These are phyloP conservation scores for Brasenia schreberi DNA, from an alignment of 164 flowering plant species.

Conservation along the genomic window DNA sequence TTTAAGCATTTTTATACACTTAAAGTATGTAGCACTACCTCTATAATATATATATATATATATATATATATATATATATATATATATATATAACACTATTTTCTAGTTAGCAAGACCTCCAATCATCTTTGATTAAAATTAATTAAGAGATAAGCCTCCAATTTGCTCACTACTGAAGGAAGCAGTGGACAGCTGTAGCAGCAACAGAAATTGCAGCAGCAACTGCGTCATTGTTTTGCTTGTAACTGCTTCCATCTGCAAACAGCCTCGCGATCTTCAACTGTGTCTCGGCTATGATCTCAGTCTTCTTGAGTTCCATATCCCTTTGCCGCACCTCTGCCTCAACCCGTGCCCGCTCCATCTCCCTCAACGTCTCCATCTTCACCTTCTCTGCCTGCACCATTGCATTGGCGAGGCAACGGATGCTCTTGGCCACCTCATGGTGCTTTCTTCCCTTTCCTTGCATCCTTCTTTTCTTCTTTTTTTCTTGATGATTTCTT, in stretches of 20 bases:
- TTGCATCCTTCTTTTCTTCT: conserved; percentile 16
- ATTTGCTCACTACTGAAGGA: neutral
- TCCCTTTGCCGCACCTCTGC: conserved; percentile 70
- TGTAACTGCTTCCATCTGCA: conserved; percentile 9
- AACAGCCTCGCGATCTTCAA: conserved; percentile 75
- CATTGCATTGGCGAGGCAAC: conserved; percentile 75
- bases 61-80: too few relatives aligned
- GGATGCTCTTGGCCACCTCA: conserved; percentile 56
- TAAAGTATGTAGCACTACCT: too few relatives aligned
- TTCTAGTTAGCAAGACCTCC: too few relatives aligned
- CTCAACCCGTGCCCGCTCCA: conserved; percentile 75
- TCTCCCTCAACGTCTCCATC: conserved; percentile 69
- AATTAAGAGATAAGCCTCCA: neutral
- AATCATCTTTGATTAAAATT: too few relatives aligned
- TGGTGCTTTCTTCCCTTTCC: conserved; percentile 18
- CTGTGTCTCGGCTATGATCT: conserved; percentile 78
- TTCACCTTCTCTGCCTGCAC: conserved; percentile 58
- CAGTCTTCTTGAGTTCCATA: conserved; percentile 72
- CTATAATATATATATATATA: too few relatives aligned
- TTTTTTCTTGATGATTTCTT: conserved; percentile 19
- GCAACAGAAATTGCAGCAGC: neutral
- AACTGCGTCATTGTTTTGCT: neutral
- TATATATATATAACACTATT: too few relatives aligned
- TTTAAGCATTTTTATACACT: too few relatives aligned
- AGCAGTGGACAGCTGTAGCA: neutral